These are phyloP conservation scores for Cytospora chrysosperma DNA, from an alignment of 2,329 filamentous ascomycete genomes.

Conservation along the genomic window DNA sequence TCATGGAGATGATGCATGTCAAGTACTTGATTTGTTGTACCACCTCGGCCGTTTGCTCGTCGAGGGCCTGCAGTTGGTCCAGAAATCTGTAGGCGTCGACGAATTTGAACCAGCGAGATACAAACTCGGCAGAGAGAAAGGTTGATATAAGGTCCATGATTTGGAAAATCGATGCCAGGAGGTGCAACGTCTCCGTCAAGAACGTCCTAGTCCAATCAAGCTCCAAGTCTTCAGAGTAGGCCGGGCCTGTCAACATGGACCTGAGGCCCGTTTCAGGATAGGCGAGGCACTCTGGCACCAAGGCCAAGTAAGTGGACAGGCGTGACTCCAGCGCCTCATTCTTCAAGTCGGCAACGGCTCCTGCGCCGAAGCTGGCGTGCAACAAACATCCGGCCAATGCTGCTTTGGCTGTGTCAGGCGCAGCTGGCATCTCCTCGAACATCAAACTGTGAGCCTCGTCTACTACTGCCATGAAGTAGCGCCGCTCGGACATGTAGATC, in stretches of 20 bases:
- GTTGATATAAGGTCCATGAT: conserved; percentile 59
- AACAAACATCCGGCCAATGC: conserved; percentile 26
- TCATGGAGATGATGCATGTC: conserved; percentile 67
- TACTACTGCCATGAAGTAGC: conserved; percentile 63
- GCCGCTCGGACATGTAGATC: conserved; percentile 70
- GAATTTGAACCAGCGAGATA: conserved; percentile 73
- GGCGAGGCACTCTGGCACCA: conserved; percentile 49
- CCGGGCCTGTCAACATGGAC: conserved; percentile 35
- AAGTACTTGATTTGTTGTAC: conserved; percentile 66
- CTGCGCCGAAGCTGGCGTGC: conserved; percentile 26
- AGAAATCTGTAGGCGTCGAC: conserved; percentile 71
- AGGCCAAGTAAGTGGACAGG: conserved; percentile 48
- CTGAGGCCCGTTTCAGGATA: conserved; percentile 50
- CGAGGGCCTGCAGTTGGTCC: conserved; percentile 57
- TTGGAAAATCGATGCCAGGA: conserved; percentile 71
- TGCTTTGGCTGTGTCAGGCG: conserved; percentile 25
- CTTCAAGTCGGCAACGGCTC: conserved; percentile 5
- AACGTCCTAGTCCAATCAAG: conserved; percentile 61
- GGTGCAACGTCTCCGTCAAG: conserved; percentile 70
- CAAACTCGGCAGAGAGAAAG: conserved; percentile 57
- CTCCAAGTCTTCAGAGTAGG: conserved; percentile 52
- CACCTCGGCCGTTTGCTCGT: conserved; percentile 49
- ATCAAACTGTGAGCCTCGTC: conserved; percentile 55
- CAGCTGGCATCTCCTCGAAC: conserved; percentile 39
- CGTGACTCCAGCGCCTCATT: conserved; percentile 39